Conservation (phyloP, 2,329 filamentous ascomycete species). For the Neoarthrinium moseri region DNA sequence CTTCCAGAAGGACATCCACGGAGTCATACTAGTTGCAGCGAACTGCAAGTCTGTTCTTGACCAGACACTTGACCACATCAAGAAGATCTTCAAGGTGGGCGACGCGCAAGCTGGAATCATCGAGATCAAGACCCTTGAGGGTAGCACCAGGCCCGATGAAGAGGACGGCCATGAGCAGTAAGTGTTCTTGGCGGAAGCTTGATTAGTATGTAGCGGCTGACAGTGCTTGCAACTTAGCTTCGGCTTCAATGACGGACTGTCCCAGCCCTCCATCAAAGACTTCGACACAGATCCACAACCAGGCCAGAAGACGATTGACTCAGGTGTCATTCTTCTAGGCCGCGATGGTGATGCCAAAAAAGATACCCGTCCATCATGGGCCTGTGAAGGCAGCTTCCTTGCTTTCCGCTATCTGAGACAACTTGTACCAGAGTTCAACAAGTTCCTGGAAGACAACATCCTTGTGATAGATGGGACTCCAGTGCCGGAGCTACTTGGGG, state of each 20-base stretch:
- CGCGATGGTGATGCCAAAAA: slow-evolving; percentile 30
- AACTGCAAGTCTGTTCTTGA: slow-evolving; percentile 24
- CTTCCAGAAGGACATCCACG: slow-evolving; percentile 33
- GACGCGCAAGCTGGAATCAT: slow-evolving; percentile 20
- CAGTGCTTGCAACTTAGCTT: slow-evolving; percentile 24
- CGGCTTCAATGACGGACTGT: slow-evolving; percentile 40
- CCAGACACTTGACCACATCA: slow-evolving; percentile 25
- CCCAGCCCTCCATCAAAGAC: slow-evolving; percentile 35
- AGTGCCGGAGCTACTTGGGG: slow-evolving; percentile 34
- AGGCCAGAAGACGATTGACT: slow-evolving; percentile 24
- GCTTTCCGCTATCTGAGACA: slow-evolving; percentile 42
- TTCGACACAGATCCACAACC: slow-evolving; percentile 20
- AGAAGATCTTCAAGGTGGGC: slow-evolving; percentile 24
- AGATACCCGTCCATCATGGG: slow-evolving; percentile 31
- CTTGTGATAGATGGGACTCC: slow-evolving; percentile 21
- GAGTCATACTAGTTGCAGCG: slow-evolving; percentile 32
- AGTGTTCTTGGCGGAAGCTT: slow-evolving; percentile 11
- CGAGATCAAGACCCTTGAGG: slow-evolving; percentile 28
- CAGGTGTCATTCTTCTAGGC: slow-evolving; percentile 34
- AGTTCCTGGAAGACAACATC: slow-evolving; percentile 33
- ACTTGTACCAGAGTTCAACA: slow-evolving; percentile 42
- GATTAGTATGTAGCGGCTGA: slow-evolving; percentile 14
- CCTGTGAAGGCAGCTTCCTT: slow-evolving; percentile 42
- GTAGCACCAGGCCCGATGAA: slow-evolving; percentile 31
- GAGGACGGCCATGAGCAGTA: slow-evolving; percentile 36